phyloP scores from a whole-genome alignment of 495 filamentous ascomycete species.

The Pseudoneurospora amorphoporcata region DNA sequence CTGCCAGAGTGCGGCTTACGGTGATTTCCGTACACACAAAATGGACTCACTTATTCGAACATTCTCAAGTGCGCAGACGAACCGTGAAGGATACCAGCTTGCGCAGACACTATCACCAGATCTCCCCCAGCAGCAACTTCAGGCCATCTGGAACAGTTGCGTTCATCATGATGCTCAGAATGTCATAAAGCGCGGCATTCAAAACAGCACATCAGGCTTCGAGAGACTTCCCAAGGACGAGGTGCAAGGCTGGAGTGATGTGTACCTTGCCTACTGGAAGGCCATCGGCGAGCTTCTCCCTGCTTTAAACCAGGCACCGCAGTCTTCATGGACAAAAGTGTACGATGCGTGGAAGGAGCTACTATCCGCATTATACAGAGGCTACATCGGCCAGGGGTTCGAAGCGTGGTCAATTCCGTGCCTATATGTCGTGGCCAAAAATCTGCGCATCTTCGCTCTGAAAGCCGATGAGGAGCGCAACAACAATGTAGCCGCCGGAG shows the following conservation, averaged over 20 bases:
- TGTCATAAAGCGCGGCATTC: conserved; percentile 51
- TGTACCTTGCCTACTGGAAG: conserved; percentile 77
- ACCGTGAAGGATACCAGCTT: conserved; percentile 52
- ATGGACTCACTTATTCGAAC: conserved; percentile 51
- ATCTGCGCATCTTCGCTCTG: conserved; percentile 78
- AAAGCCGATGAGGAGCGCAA: conserved; percentile 63
- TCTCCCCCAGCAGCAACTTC: conserved; percentile 45
- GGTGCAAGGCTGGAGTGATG: conserved; percentile 65
- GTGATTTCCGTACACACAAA: not conserved
- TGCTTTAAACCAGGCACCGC: conserved; percentile 34
- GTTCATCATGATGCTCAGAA: conserved; percentile 41
- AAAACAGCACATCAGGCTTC: conserved; percentile 34
- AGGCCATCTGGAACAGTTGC: conserved; percentile 52
- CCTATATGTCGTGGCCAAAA: conserved; percentile 73
- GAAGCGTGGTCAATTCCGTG: conserved; percentile 82
- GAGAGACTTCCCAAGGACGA: conserved; percentile 49
- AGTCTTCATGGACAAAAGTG: conserved; percentile 57
- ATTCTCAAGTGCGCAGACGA: conserved; percentile 48
- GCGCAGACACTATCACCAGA: conserved; percentile 61
- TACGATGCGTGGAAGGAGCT: conserved; percentile 83
- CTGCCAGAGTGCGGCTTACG: not conserved
- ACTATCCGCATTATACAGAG: conserved; percentile 56
- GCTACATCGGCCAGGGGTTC: conserved; percentile 59
- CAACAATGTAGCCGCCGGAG: conserved; percentile 35
- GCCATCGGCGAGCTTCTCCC: conserved; percentile 57